Evolutionary conservation across 345 rosid species (phyloP).

Genomic region (Syzygium aqueum): DNA sequence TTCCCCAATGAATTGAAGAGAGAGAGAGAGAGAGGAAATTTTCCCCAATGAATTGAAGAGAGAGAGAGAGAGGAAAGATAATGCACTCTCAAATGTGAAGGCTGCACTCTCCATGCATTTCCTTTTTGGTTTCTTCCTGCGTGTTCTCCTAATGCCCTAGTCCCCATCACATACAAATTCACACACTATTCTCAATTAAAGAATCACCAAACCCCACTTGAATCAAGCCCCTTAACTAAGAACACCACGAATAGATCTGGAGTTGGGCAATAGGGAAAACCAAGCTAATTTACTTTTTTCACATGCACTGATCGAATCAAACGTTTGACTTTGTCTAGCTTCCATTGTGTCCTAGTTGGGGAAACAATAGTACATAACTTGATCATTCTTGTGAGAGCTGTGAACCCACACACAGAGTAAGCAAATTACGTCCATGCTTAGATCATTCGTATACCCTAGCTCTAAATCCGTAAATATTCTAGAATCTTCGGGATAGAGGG

Average conservation of each 20-base stretch:
- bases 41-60: too few species aligned
- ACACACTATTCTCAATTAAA: neutral
- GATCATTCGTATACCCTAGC: neutral
- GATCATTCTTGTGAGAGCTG: neutral
- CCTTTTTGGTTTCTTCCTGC: neutral
- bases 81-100: too few species aligned
- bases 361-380: neutral
- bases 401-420: neutral
- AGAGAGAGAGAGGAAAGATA: too few species aligned
- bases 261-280: neutral
- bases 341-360: neutral
- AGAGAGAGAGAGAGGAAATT: too few species aligned
- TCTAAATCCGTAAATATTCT: neutral
- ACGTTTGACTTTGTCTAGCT: neutral
- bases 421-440: neutral
- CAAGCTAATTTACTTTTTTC: neutral
- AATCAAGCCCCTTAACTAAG: neutral
- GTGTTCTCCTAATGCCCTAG: neutral
- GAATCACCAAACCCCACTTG: neutral
- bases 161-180: neutral
- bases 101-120: neutral
- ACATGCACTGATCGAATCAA: neutral
- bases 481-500: neutral
- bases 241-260: neutral
- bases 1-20: too few species aligned